Conservation (phyloP, 2,329 filamentous ascomycete genomes). For the Claviceps arundinis region DNA sequence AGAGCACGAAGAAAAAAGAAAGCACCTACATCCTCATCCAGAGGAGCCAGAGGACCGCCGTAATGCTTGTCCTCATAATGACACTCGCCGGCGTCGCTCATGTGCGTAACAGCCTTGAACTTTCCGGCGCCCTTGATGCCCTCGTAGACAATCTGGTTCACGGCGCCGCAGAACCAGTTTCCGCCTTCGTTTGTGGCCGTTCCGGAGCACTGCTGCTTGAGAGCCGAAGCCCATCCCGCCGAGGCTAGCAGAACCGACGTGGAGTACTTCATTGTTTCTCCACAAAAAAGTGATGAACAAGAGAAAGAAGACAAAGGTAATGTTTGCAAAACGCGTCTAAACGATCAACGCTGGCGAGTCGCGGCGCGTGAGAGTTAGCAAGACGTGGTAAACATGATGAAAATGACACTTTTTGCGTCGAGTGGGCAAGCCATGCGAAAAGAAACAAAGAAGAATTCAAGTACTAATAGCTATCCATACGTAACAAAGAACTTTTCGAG, state of each 20-base stretch:
- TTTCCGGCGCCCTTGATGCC: conserved; percentile 45
- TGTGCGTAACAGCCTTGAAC: conserved; percentile 51
- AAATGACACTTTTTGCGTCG: too few relatives aligned
- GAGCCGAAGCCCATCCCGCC: conserved; percentile 17
- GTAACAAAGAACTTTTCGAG: neutral
- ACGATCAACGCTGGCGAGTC: neutral
- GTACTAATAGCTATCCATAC: too few relatives aligned
- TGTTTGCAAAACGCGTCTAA: neutral
- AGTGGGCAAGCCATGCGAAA: too few relatives aligned
- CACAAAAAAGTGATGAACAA: too few relatives aligned
- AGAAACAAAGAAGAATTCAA: too few relatives aligned
- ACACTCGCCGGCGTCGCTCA: conserved; percentile 45
- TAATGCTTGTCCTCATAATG: conserved; percentile 37
- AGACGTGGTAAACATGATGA: too few relatives aligned
- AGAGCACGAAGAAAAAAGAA: neutral
- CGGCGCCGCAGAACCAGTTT: conserved; percentile 54
- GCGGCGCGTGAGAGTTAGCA: too few relatives aligned
- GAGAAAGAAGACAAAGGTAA: neutral
- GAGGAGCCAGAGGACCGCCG: conserved; percentile 48
- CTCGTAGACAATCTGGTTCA: conserved; percentile 54
- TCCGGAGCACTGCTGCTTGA: conserved; percentile 23
- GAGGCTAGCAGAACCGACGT: conserved; percentile 14
- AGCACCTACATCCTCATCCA: conserved; percentile 53
- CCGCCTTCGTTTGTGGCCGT: conserved; percentile 26
- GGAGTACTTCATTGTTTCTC: conserved; percentile 18